Evolutionary conservation across 2,329 filamentous ascomycete species (phyloP).

Genomic region (Cladobotryum mycophilum): DNA sequence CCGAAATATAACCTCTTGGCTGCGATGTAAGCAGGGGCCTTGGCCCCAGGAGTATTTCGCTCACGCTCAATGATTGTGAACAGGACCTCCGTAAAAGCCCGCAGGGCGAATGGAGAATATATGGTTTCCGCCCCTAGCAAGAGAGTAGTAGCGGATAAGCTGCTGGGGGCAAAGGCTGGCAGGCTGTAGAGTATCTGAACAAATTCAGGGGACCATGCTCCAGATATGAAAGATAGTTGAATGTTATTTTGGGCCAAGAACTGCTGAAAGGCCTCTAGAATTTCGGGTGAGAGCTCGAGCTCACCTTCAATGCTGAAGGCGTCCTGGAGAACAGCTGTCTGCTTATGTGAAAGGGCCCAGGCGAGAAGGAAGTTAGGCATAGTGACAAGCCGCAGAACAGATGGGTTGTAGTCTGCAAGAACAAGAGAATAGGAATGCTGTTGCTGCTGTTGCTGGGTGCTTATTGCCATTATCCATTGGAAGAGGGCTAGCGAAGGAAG

Average conservation of each 20-base stretch:
- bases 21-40: conserved; percentile 59
- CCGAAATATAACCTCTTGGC: conserved; percentile 82
- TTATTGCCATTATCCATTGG: conserved; percentile 46
- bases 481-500: conserved; percentile 67
- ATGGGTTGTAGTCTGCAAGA: conserved; percentile 73
- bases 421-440: conserved; percentile 48
- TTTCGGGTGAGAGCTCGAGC: conserved; percentile 53
- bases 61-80: conserved; percentile 51
- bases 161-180: conserved; percentile 10
- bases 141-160: conserved; percentile 31
- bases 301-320: conserved; percentile 51
- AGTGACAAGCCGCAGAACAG: conserved; percentile 71
- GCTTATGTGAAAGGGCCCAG: conserved; percentile 49
- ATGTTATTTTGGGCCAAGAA: conserved; percentile 47
- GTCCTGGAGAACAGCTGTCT: conserved; percentile 33
- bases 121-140: conserved; percentile 76
- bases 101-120: conserved; percentile 67
- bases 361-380: conserved; percentile 70
- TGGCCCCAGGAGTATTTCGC: conserved; percentile 24
- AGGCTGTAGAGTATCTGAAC: conserved; percentile 48
- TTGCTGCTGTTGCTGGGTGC: conserved; percentile 7
- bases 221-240: conserved; percentile 61
- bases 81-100: conserved; percentile 62
- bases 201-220: conserved; percentile 65
- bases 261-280: conserved; percentile 52